phyloP scores from a whole-genome alignment of 2,329 filamentous ascomycete species.

The Ceratocystis albifundus region DNA sequence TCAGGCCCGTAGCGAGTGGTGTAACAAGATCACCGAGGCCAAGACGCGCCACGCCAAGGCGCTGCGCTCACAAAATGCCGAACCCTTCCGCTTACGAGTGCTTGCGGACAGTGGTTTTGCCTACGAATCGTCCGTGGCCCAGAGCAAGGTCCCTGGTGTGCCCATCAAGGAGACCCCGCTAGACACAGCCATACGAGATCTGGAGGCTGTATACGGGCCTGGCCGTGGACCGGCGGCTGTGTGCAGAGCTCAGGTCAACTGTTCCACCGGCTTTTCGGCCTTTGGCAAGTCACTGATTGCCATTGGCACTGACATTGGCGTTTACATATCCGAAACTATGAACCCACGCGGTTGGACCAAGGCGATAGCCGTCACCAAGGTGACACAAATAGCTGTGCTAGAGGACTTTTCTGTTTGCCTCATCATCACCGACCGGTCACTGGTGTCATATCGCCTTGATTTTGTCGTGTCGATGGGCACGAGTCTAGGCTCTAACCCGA shows the following conservation, averaged over 20 bases:
- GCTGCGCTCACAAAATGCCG: conserved; percentile 81
- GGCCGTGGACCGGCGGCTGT: conserved; percentile 62
- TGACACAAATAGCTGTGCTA: conserved; percentile 86
- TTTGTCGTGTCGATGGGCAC: conserved; percentile 53
- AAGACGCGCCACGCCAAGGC: conserved; percentile 89
- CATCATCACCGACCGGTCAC: conserved; percentile 77
- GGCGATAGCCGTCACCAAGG: conserved; percentile 63
- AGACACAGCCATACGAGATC: conserved; percentile 77
- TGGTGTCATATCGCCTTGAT: conserved; percentile 90
- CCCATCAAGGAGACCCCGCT: conserved; percentile 83
- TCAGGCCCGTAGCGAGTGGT: conserved; percentile 75
- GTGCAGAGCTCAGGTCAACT: conserved; percentile 80
- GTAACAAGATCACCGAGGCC: conserved; percentile 81
- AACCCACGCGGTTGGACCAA: conserved; percentile 84
- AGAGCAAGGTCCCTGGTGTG: conserved; percentile 52
- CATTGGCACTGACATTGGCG: conserved; percentile 88
- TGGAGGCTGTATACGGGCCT: conserved; percentile 65
- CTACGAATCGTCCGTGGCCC: conserved; percentile 53
- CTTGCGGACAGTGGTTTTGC: conserved; percentile 87
- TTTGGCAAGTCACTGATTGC: conserved; percentile 80
- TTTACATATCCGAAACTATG: conserved; percentile 77
- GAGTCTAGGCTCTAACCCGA: conserved; percentile 45
- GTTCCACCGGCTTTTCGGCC: conserved; percentile 77
- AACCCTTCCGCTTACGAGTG: conserved; percentile 84
- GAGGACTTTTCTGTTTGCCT: conserved; percentile 93